Evolutionary conservation across 495 filamentous ascomycete genomes (phyloP), one percentile per base, ranked within the genome.

Genomic region (Penicillium silybi): DNA sequence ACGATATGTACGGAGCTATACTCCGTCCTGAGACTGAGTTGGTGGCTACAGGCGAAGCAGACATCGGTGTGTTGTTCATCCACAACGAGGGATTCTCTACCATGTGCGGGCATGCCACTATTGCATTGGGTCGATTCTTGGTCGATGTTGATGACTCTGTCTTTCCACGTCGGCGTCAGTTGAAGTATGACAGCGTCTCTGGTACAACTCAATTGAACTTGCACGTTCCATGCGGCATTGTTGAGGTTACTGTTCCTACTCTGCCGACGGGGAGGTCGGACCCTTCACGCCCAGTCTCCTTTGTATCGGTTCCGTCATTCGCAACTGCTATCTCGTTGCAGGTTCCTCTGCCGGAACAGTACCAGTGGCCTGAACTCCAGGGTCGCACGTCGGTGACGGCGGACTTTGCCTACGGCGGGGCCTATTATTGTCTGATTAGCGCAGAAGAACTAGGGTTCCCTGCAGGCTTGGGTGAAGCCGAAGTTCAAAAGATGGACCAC

Each of bases 31-130:
- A 63, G 27, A 63, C 61, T 0, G 61, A 63, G 23, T 51, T 63
- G 0, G 51, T 58, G n/a, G 11, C 7, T 10, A 26, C 46, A 5
- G 59, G 55, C 15, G n/a, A 50, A 11, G 55, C 59, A 0, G 37
- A 58, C 44, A 58, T 58, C 0, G 58, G 58, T 22, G 51, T 53
- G 4, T 39, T 58, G n/a, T 58, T 69, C 48, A 63, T 56, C 79
- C 63, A 88, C 45, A 85, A 91, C 41, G 86, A 86, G 40, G 92
- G 89, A 17, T 96, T 90, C 62, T 80, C 82, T 16, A 86, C 84
- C 3, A 89, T 96, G 55, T 88, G 86, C 53, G 84, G 85, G 53
- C 69, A 72, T 59, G 69, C 67, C 10, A 70, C 69, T 8, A 64
- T 72, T 44, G 69, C 66, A 1, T 39, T 71, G 25, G 69, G 69